Conservation (phyloP, 257 asterid genomes). For the Cinchona pubescens region DNA sequence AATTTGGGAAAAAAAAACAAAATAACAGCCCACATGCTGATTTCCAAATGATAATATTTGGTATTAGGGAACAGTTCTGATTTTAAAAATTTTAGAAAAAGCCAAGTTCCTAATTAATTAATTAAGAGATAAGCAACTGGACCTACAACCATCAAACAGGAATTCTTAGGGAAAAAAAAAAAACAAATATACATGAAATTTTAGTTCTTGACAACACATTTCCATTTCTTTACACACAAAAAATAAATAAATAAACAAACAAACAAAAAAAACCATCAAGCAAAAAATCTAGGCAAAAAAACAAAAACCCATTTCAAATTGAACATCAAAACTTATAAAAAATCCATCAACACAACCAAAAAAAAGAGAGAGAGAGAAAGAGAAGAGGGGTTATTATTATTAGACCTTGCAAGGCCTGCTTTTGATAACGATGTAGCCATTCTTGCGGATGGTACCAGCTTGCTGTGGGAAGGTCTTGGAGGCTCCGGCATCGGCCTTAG, state of each 20-base stretch:
- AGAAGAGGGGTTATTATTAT: too few species aligned
- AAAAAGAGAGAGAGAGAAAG: too few species aligned
- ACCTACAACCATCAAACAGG: neutral
- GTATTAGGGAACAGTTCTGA: neutral
- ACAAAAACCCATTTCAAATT: conserved; percentile 18
- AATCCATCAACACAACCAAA: neutral
- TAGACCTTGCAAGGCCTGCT: conserved; percentile 78
- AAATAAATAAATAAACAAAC: too few species aligned
- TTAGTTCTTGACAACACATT: neutral
- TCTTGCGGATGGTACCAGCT: conserved; percentile 81
- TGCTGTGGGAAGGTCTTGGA: conserved; percentile 81
- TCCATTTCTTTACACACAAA: neutral
- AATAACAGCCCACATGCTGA: too few species aligned
- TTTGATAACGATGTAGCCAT: conserved; percentile 71
- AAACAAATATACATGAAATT: neutral
- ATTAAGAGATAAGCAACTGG: neutral
- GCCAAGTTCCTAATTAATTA: neutral
- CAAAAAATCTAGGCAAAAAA: conserved; percentile 16
- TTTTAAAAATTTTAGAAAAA: neutral
- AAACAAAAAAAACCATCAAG: conserved; percentile 19
- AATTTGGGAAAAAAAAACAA: neutral
- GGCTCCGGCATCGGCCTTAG: conserved; percentile 77
- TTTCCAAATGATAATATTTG: neutral
- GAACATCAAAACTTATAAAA: neutral
- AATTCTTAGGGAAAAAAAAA: neutral